phyloP scores from a whole-genome alignment of 768 basidiomycete genomes.

The Goffeauzyma gilvescens region DNA sequence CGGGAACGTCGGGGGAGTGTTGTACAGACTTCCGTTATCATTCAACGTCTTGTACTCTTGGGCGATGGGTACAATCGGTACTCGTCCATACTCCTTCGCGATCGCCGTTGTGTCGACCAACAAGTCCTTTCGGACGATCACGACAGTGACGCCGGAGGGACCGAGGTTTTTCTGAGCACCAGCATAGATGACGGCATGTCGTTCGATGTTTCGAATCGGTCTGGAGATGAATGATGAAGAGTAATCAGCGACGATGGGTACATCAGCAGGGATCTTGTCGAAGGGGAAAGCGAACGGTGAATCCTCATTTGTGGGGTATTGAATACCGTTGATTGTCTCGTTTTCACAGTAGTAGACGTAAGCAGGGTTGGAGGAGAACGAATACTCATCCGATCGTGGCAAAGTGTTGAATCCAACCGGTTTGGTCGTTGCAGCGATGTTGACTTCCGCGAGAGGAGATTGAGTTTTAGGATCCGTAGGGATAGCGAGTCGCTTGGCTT shows the following conservation, averaged over 20 bases:
- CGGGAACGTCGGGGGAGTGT: slow-evolving; percentile 79
- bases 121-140: slow-evolving; percentile 88
- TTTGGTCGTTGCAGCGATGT: slow-evolving; percentile 46
- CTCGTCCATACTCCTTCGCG: slow-evolving; percentile 50
- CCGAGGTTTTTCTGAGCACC: slow-evolving; percentile 98
- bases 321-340: slow-evolving; percentile 89
- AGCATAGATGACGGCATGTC: slow-evolving; percentile 86
- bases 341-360: slow-evolving; percentile 98
- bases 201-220: slow-evolving; percentile 65
- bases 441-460: slow-evolving; percentile 37
- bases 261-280: slow-evolving; percentile 43
- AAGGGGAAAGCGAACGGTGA: slow-evolving; percentile 61
- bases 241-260: slow-evolving; percentile 80
- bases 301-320: slow-evolving; percentile 48
- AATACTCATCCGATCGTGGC: slow-evolving; percentile 53
- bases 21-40: slow-evolving; percentile 58
- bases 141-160: slow-evolving; percentile 75
- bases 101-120: slow-evolving; percentile 71
- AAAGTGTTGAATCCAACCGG: slow-evolving; percentile 50
- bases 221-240: slow-evolving; percentile 93
- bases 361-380: slow-evolving; percentile 45
- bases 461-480: slow-evolving; percentile 12
- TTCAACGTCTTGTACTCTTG: slow-evolving; percentile 68
- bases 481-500: slow-evolving; percentile 52
- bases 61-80: slow-evolving; percentile 53